Conservation (phyloP, 805 yeast species). For the Saccharomyces mikatae region DNA sequence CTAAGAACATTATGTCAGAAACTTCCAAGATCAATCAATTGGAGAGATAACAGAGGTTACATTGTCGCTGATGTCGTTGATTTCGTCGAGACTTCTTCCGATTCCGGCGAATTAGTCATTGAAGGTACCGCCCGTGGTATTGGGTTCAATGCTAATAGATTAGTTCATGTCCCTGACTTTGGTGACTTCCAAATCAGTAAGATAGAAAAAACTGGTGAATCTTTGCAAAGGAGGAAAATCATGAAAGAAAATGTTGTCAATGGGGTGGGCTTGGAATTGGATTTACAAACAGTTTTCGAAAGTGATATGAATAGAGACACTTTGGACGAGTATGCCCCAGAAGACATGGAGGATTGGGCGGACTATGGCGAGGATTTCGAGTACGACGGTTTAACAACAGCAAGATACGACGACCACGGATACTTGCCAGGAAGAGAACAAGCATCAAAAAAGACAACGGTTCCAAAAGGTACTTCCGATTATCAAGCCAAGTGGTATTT, state of each 20-base stretch:
- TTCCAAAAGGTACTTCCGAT: constrained; percentile 73
- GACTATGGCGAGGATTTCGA: constrained; percentile 29
- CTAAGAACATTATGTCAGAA: constrained; percentile 75
- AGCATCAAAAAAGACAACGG: constrained; percentile 31
- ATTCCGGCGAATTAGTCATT: constrained; percentile 41
- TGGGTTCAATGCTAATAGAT: constrained; percentile 69
- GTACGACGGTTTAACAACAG: constrained; percentile 26
- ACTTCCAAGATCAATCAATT: constrained; percentile 72
- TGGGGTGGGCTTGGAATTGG: constrained; percentile 11
- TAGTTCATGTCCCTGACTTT: constrained; percentile 78
- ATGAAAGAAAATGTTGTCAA: constrained; percentile 2
- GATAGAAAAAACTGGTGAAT: constrained; percentile 44
- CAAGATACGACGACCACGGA: constrained; percentile 36
- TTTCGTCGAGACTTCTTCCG: constrained; percentile 18
- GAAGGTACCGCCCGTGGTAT: constrained; percentile 83
- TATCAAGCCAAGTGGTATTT: constrained; percentile 74
- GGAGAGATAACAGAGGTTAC: constrained; percentile 94
- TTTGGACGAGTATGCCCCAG: constrained; percentile 53
- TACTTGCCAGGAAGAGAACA: constrained; percentile 31
- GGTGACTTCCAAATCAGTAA: constrained; percentile 80
- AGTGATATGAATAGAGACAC: constrained; percentile 43
- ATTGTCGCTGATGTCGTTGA: constrained; percentile 61
- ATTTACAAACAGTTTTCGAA: constrained; percentile 22
- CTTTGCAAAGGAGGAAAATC: constrained; percentile 24
- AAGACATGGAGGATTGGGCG: constrained; percentile 40